These are phyloP conservation scores for Eucalyptus camaldulensis DNA, from an alignment of 345 rosid genomes.

Conservation along the genomic window DNA sequence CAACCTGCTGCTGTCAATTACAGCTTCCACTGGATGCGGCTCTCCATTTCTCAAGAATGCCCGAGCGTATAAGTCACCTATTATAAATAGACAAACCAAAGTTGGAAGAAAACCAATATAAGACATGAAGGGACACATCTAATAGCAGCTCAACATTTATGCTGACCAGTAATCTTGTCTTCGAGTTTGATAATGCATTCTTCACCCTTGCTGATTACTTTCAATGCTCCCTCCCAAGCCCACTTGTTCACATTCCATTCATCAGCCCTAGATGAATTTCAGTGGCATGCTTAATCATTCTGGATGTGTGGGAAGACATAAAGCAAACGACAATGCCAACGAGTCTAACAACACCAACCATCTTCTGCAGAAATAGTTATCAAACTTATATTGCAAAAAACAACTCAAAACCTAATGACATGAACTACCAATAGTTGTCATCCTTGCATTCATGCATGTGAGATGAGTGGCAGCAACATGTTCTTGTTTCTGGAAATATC, in stretches of 20 bases:
- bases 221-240: slow-evolving; percentile 94
- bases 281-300: neutral
- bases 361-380: neutral
- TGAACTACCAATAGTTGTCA: neutral
- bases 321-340: neutral
- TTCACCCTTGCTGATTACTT: slow-evolving; percentile 89
- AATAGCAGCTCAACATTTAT: neutral
- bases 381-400: neutral
- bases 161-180: slow-evolving; percentile 66
- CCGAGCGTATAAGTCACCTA: slow-evolving; percentile 87
- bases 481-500: neutral
- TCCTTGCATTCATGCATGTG: neutral
- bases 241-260: slow-evolving; percentile 99
- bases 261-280: slow-evolving; percentile 56
- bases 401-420: neutral
- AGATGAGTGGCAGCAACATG: neutral
- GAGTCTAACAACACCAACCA: neutral
- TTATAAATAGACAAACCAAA: neutral
- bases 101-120: neutral
- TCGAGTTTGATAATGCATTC: slow-evolving; percentile 95
- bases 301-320: neutral
- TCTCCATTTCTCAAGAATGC: slow-evolving; percentile 93
- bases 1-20: slow-evolving; percentile 98
- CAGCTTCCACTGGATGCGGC: slow-evolving; percentile 94
- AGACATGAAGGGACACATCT: neutral